Evolutionary conservation across 1,284 basidiomycete species (phyloP), one percentile per base, ranked within the genome.

Genomic region (Cutaneotrichosporon cavernicola): DNA sequence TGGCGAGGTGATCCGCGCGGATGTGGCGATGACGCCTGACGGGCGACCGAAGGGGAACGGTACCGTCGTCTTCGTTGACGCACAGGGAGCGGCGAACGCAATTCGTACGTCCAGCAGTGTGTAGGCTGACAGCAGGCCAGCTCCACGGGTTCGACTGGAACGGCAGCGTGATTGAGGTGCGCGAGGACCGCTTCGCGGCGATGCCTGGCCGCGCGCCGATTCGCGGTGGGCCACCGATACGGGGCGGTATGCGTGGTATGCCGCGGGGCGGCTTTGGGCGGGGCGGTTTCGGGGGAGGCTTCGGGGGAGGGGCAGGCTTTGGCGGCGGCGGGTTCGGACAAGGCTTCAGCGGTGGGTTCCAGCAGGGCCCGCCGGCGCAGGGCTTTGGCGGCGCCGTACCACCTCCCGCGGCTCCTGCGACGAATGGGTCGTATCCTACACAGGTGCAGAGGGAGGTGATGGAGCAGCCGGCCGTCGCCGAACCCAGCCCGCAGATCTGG

Each of bases 91-190:
- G 7, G 86, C 88, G 68, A 89, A 91, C 74, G 95, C 95, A 8
- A 96, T 96, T 73, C 86, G 92, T 93, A 71, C 51, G 90, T 73
- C 2, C 10, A 75, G 14, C 46, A 50, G n/a, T 30, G 18, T 56
- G 55, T 40, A 30, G 5, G n/a, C 58, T 59, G 32, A 38, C 47
- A n/a, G 31, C 70, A 93, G 92, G 82, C 72, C 94, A 95, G 91
- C 96, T 92, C 80, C 89, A 96, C 69, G 92, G 92, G 34, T 95
- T 90, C 73, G 92, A 96, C 68, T 96, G 92, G 91, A 93, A 93
- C 76, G 92, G 92, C 18, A 90, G 90, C 61, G 87, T 88, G 0
- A 87, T 97, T 30, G 94, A 97, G 83, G 94, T 97, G 47, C 89
- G 92, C 70, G 92, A 95, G 89, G 93, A 97, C 79, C 91, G 92